Evolutionary conservation across 768 basidiomycete species (phyloP), one percentile per base, ranked within the genome.

Genomic region (Kwoniella sp.): DNA sequence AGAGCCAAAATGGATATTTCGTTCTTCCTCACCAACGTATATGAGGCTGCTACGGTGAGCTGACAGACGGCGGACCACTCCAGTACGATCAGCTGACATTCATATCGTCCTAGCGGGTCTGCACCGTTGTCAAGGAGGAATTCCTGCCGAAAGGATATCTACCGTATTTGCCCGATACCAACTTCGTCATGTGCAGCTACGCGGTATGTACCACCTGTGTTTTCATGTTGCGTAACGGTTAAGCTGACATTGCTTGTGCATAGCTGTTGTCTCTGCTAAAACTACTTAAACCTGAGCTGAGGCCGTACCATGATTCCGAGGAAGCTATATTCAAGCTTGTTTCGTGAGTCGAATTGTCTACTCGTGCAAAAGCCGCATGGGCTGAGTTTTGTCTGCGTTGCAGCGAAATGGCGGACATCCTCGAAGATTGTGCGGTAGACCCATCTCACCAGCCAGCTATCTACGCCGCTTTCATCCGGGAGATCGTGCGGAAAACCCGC

Each of bases 181-280:
- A 90, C 73, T 95, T 91, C 69, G 94, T 98, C 9, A 89, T 91
- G 82, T 87, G 86, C 51, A 90, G 90, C n/a, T 96, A 98, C 81
- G 93, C 92, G 0, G 90, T 74, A 48, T n/a, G n/a, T n/a, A n/a
- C n/a, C 65, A 72, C 13, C 20, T 28, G 45, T 7, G 31, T 59
- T 1, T 2, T 9, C 9, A 52, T 58, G 25, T n/a, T 1, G n/a
- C n/a, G n/a, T n/a, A n/a, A n/a, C n/a, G n/a, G n/a, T n/a, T n/a
- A n/a, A n/a, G 31, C 17, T 23, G 13, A 20, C 11, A 25, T n/a
- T 11, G 55, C 63, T 65, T 47, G 20, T 20, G 4, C 34, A 31
- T 23, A 73, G 73, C 73, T 97, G 7, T 83, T 96, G 63, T 95
- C 90, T 74, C 83, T 97, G 69, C 84, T 99, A 67, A 98, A 97